Evolutionary conservation across 208 protist species (phyloP).

Genomic region (Endotrypanum monterogeii): DNA sequence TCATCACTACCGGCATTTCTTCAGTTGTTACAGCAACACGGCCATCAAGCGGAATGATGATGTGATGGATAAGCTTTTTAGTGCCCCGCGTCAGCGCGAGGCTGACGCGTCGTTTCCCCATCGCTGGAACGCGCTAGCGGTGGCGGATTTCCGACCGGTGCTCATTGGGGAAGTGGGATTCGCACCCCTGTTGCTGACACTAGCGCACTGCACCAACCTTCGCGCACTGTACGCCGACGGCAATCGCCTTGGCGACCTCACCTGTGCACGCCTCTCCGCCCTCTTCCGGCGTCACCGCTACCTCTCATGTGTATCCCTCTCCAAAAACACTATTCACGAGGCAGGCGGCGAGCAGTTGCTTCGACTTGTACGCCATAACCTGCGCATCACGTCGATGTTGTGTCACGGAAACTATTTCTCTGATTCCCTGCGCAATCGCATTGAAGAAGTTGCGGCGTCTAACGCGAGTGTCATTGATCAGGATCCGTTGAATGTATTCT

Average conservation of each 20-base stretch:
- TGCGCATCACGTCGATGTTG: conserved; percentile 42
- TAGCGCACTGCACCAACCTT: conserved; percentile 71
- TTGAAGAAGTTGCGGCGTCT: conserved; percentile 30
- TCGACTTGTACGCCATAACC: conserved; percentile 71
- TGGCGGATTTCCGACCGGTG: conserved; percentile 47
- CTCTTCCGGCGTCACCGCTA: conserved; percentile 69
- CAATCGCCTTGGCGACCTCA: conserved; percentile 70
- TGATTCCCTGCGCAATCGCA: conserved; percentile 40
- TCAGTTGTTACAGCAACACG: conserved; percentile 39
- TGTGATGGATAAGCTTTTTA: conserved; percentile 26
- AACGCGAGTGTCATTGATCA: conserved; percentile 41
- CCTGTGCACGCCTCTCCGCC: conserved; percentile 58
- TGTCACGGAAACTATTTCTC: conserved; percentile 63
- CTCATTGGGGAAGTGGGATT: conserved; percentile 72
- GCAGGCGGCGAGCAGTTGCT: conserved; percentile 73
- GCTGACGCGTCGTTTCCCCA: conserved; percentile 42
- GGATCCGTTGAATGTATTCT: conserved; percentile 75
- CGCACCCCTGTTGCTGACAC: conserved; percentile 67
- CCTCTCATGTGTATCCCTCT: conserved; percentile 50
- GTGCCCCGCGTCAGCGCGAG: conserved; percentile 22
- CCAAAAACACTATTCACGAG: conserved; percentile 73
- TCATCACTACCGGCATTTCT: conserved; percentile 67
- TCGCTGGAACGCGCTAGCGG: conserved; percentile 62
- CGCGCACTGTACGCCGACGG: conserved; percentile 49
- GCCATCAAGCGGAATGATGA: conserved; percentile 37